A percentile compares a stretch with the other conserved stretches of the same genome.
phyloP scores from a whole-genome alignment of 1,284 basidiomycete genomes.

The Ceratobasidium sp. region DNA sequence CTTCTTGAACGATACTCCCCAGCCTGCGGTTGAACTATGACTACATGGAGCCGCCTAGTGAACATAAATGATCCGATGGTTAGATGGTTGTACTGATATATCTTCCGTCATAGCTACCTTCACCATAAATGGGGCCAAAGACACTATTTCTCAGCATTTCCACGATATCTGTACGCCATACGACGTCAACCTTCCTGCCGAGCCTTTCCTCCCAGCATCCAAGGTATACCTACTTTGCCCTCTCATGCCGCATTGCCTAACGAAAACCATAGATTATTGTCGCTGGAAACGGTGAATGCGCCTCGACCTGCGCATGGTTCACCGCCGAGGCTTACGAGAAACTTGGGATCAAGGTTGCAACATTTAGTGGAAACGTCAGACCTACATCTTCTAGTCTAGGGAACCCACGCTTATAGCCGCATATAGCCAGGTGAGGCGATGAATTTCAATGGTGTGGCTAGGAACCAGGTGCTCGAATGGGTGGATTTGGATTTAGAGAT shows the following conservation, averaged over 20 bases:
- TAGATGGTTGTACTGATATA: neutral
- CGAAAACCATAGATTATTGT: slow-evolving; percentile 53
- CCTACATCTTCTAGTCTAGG: neutral
- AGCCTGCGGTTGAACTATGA: slow-evolving; percentile 62
- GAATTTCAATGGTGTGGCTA: slow-evolving; percentile 75
- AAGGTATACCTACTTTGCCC: slow-evolving; percentile 52
- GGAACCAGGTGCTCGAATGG: slow-evolving; percentile 76
- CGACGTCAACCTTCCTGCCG: slow-evolving; percentile 61
- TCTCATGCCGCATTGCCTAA: slow-evolving; percentile 22
- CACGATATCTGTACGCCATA: slow-evolving; percentile 57
- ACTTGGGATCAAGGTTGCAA: slow-evolving; percentile 67
- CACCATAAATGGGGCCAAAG: neutral
- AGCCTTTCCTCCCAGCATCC: slow-evolving; percentile 68
- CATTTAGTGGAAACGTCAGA: slow-evolving; percentile 67
- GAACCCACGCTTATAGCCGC: neutral
- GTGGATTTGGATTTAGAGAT: slow-evolving; percentile 71
- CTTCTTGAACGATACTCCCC: slow-evolving; percentile 66
- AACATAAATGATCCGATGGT: neutral
- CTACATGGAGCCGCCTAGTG: slow-evolving; percentile 64
- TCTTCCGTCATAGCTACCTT: neutral
- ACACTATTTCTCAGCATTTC: slow-evolving; percentile 49
- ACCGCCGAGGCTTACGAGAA: slow-evolving; percentile 72
- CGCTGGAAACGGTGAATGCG: slow-evolving; percentile 67
- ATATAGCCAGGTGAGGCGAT: slow-evolving; percentile 61
- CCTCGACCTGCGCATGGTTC: slow-evolving; percentile 75